Evolutionary conservation across 2,329 filamentous ascomycete genomes (phyloP).

Genomic region (Fusarium foetens): DNA sequence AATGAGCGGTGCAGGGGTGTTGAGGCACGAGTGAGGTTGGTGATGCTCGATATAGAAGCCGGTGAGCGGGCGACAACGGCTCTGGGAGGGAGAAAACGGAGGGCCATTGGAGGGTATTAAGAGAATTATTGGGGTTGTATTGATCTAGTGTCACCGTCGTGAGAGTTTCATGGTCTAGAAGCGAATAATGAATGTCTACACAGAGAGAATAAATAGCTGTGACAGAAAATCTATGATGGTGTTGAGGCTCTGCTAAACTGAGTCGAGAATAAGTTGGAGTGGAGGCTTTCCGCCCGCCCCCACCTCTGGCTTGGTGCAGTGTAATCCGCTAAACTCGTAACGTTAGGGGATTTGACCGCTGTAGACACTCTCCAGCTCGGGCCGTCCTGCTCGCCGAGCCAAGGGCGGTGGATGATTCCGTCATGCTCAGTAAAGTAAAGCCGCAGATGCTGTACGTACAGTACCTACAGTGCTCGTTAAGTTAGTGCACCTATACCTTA

Average conservation of each 20-base stretch:
- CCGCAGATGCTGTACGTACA: conserved; percentile 15
- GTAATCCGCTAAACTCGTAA: conserved; percentile 9
- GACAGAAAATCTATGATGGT: conserved; percentile 35
- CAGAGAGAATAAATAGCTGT: not conserved
- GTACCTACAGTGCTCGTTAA: not conserved
- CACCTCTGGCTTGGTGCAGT: conserved; percentile 3
- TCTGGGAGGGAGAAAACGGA: conserved; percentile 21
- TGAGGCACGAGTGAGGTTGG: conserved; percentile 34
- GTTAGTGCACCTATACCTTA: not conserved
- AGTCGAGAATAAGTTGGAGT: conserved; percentile 28
- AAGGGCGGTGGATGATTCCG: conserved; percentile 40
- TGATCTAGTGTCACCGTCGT: not conserved
- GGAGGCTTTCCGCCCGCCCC: conserved; percentile 16
- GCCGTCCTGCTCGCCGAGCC: conserved; percentile 43
- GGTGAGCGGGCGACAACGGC: conserved; percentile 24
- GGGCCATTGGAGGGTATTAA: conserved; percentile 27
- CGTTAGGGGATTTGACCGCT: conserved; percentile 16
- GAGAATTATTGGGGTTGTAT: not conserved
- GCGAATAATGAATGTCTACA: not conserved
- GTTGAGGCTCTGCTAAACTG: conserved; percentile 36
- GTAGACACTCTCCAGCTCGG: conserved; percentile 34
- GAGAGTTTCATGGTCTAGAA: conserved; percentile 4
- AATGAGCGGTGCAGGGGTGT: conserved; percentile 53
- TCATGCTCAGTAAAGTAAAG: conserved; percentile 34
- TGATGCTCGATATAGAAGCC: conserved; percentile 23